These are phyloP conservation scores for Ophiosphaerella herpotricha DNA, from an alignment of 2,329 filamentous ascomycete species.

Conservation along the genomic window DNA sequence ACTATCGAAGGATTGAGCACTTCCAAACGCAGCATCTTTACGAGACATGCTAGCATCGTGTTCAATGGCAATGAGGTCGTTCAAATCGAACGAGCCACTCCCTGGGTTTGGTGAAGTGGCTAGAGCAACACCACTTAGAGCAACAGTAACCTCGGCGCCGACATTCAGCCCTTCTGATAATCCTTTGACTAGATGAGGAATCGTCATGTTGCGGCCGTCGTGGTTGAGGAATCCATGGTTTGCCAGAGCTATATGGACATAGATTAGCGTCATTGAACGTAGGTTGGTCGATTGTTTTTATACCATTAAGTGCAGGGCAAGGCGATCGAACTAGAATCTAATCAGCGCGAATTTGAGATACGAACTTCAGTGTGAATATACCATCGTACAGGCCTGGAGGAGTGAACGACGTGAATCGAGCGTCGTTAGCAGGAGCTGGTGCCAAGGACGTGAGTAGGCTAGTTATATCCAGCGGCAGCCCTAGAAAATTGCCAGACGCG, in stretches of 20 bases:
- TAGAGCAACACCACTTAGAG: constrained; percentile 15
- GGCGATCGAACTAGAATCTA: constrained; percentile 14
- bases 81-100: constrained; percentile 20
- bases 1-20: constrained; percentile 10
- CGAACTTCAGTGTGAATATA: not conserved
- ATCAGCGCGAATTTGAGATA: not conserved
- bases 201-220: constrained; percentile 16
- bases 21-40: constrained; percentile 19
- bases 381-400: constrained; percentile 17
- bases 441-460: constrained; percentile 9
- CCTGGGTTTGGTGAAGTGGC: constrained; percentile 19
- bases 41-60: constrained; percentile 25
- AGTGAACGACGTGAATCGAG: constrained; percentile 15
- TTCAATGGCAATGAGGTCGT: constrained; percentile 24
- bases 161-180: constrained; percentile 22
- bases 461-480: constrained; percentile 12
- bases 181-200: constrained; percentile 19
- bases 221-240: constrained; percentile 26
- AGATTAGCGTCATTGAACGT: not conserved
- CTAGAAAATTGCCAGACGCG: constrained; percentile 1
- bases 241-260: constrained; percentile 7
- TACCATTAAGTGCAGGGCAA: constrained; percentile 19
- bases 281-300: not conserved
- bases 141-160: constrained; percentile 20
- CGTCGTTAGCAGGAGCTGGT: constrained; percentile 15